Evolutionary conservation across 2,329 filamentous ascomycete genomes (phyloP).

Genomic region (Pseudocercospora crystallina): DNA sequence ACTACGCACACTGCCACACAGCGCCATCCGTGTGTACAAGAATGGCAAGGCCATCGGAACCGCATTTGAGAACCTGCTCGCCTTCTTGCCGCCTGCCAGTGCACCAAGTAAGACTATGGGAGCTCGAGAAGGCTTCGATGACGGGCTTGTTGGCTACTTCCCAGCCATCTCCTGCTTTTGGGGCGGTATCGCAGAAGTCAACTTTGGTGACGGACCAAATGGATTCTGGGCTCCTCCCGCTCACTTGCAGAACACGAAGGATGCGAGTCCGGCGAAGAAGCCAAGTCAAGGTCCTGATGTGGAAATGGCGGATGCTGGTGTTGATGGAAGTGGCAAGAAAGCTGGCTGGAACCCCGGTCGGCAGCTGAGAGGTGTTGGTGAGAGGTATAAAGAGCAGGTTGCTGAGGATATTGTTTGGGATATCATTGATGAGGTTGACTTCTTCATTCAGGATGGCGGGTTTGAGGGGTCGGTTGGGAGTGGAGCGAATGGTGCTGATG

Average conservation of each 20-base stretch:
- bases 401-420: slow-evolving; percentile 93
- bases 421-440: slow-evolving; percentile 90
- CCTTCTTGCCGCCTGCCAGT: slow-evolving; percentile 89
- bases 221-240: slow-evolving; percentile 87
- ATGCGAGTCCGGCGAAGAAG: slow-evolving; percentile 1
- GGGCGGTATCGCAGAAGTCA: slow-evolving; percentile 86
- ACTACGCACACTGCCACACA: slow-evolving; percentile 83
- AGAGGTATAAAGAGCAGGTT: slow-evolving; percentile 89
- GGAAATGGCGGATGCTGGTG: slow-evolving; percentile 31
- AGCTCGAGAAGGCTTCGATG: slow-evolving; percentile 83
- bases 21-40: slow-evolving; percentile 85
- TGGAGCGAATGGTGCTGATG: slow-evolving; percentile 23
- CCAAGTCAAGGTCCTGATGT: slow-evolving; percentile 31
- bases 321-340: slow-evolving; percentile 21
- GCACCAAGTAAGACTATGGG: slow-evolving; percentile 67
- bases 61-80: slow-evolving; percentile 81
- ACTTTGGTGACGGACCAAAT: slow-evolving; percentile 81
- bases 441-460: slow-evolving; percentile 69
- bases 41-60: slow-evolving; percentile 86
- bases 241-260: slow-evolving; percentile 38
- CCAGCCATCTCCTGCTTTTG: slow-evolving; percentile 90
- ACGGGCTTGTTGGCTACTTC: slow-evolving; percentile 94
- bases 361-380: slow-evolving; percentile 62
- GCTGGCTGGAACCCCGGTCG: slow-evolving; percentile 35
- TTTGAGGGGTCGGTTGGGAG: slow-evolving; percentile 35